phyloP scores from a whole-genome alignment of 2,329 filamentous ascomycete genomes.

The Blumeriella jaapii region DNA sequence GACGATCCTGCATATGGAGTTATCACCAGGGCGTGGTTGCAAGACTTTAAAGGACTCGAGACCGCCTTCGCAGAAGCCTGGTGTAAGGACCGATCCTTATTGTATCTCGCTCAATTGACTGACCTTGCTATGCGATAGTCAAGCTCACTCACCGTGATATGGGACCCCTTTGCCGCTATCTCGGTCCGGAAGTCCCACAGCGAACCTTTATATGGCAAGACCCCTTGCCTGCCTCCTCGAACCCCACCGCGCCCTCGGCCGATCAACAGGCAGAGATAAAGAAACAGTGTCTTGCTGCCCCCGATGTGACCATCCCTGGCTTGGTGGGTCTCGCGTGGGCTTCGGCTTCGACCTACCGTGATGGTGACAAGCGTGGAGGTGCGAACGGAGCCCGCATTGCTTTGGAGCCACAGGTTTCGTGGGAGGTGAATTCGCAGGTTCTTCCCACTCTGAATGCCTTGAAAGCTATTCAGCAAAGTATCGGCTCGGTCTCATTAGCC shows the following conservation, averaged over 20 bases:
- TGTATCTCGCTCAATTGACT: neutral
- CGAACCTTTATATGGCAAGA: conserved; percentile 66
- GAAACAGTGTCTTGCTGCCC: conserved; percentile 48
- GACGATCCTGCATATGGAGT: conserved; percentile 63
- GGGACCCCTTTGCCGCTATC: conserved; percentile 57
- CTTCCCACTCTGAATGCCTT: conserved; percentile 19
- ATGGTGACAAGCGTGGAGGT: conserved; percentile 69
- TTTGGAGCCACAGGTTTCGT: conserved; percentile 58
- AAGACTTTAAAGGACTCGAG: conserved; percentile 55
- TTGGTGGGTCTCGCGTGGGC: conserved; percentile 58
- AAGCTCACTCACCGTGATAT: conserved; percentile 74
- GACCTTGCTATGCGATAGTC: conserved; percentile 35
- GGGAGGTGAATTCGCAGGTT: conserved; percentile 59
- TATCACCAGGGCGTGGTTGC: conserved; percentile 59
- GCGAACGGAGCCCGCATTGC: conserved; percentile 72
- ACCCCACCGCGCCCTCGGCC: conserved; percentile 42
- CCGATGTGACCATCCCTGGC: conserved; percentile 46
- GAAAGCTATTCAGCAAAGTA: conserved; percentile 1
- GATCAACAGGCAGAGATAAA: conserved; percentile 49
- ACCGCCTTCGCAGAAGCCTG: conserved; percentile 63
- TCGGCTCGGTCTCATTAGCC: conserved; percentile 37
- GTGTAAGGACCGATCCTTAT: conserved; percentile 31
- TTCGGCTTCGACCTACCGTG: conserved; percentile 59
- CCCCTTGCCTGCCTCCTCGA: conserved; percentile 44
- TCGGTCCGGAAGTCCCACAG: conserved; percentile 62